Percentiles rank a stretch among this genome's conserved stretches.
Evolutionary conservation across 2,329 filamentous ascomycete genomes (phyloP).

Genomic region (Apiospora marii): DNA sequence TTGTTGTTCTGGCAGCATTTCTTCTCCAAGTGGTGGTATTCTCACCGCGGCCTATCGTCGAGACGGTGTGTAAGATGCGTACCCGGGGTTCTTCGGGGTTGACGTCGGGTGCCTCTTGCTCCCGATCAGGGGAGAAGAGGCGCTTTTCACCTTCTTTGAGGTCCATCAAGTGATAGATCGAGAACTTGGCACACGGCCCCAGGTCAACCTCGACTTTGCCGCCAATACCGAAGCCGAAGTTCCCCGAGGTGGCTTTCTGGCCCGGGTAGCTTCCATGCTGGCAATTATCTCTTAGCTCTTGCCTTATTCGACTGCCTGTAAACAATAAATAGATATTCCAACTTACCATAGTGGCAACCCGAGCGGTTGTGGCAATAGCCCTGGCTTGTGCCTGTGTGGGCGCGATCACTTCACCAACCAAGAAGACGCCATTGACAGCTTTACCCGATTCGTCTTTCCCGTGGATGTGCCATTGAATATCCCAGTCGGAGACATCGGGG

Average conservation of each 20-base stretch:
- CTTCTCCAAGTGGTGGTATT: not conserved
- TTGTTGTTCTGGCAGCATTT: not conserved
- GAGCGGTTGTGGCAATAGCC: constrained; percentile 49
- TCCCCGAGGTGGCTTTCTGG: constrained; percentile 61
- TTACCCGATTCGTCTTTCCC: constrained; percentile 43
- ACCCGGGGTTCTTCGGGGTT: not conserved
- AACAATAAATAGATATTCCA: not conserved
- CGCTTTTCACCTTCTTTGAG: constrained; percentile 41
- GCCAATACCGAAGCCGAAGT: constrained; percentile 55
- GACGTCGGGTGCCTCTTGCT: not conserved
- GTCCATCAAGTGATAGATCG: constrained; percentile 58
- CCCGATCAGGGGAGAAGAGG: constrained; percentile 20
- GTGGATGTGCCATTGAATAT: constrained; percentile 54
- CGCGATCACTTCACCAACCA: constrained; percentile 57
- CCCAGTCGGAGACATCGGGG: constrained; percentile 38
- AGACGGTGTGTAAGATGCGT: constrained; percentile 1
- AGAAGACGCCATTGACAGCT: constrained; percentile 49
- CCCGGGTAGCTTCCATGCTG: constrained; percentile 55
- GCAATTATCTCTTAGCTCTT: constrained; percentile 19
- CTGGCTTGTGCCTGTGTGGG: constrained; percentile 53
- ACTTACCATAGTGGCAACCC: constrained; percentile 47
- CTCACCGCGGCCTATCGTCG: not conserved
- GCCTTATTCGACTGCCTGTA: not conserved
- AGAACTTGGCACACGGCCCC: constrained; percentile 53
- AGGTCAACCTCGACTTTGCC: constrained; percentile 46